Evolutionary conservation across 1,139 yeast species (phyloP).

Genomic region (Taiozyma onychis): DNA sequence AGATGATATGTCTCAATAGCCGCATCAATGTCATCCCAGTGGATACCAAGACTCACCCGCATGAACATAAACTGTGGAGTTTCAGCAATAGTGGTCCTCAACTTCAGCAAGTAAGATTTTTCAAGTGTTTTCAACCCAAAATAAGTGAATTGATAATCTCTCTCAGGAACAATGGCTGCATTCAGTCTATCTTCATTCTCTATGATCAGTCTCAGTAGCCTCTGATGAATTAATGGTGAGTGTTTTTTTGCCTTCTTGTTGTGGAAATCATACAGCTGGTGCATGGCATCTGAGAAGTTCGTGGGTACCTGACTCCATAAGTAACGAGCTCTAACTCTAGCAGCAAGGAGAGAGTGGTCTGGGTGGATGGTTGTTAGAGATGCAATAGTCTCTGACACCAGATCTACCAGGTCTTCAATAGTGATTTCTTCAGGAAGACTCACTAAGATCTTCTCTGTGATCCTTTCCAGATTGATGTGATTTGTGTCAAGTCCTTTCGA

Average conservation of each 20-base stretch:
- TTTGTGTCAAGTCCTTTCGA: conserved; percentile 44
- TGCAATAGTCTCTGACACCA: conserved; percentile 97
- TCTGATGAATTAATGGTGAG: conserved; percentile 72
- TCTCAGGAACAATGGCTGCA: conserved; percentile 69
- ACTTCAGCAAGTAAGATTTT: conserved; percentile 70
- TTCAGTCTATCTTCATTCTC: conserved; percentile 61
- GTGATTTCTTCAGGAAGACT: conserved; percentile 75
- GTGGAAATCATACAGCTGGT: conserved; percentile 51
- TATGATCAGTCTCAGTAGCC: conserved; percentile 54
- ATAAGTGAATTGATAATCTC: conserved; percentile 75
- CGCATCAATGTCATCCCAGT: conserved; percentile 62
- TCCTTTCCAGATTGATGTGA: conserved; percentile 55
- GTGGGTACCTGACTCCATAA: conserved; percentile 87
- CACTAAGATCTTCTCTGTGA: conserved; percentile 52
- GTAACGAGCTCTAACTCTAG: conserved; percentile 88
- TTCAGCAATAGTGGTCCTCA: conserved; percentile 66
- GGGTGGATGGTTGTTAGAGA: conserved; percentile 96
- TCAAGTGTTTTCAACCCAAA: conserved; percentile 86
- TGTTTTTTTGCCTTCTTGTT: conserved; percentile 60
- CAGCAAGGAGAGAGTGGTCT: conserved; percentile 91
- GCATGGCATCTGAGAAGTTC: conserved; percentile 65
- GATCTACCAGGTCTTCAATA: conserved; percentile 75
- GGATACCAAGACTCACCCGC: conserved; percentile 89
- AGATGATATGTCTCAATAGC: conserved; percentile 75
- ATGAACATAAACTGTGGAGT: conserved; percentile 86